These are phyloP conservation scores for Sporothrix luriei DNA, from an alignment of 2,329 filamentous ascomycete genomes.

Conservation along the genomic window DNA sequence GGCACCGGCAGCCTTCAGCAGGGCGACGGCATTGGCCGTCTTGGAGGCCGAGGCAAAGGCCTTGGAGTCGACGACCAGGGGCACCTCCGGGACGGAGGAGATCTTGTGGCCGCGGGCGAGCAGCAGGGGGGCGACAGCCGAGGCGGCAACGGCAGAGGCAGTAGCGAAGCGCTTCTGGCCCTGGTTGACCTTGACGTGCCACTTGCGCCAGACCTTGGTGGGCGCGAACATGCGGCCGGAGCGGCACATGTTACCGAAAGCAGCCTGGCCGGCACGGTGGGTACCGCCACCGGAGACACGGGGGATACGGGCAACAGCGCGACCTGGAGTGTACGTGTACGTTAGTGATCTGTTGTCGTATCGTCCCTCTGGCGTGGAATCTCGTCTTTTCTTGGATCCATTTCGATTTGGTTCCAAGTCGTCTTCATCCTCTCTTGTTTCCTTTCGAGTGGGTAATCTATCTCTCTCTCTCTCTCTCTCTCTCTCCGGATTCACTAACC, in stretches of 20 bases:
- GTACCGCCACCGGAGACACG: constrained; percentile 99
- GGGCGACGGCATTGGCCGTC: constrained; percentile 82
- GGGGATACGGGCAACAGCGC: constrained; percentile 99
- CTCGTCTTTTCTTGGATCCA: neutral
- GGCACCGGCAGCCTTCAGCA: constrained; percentile 90
- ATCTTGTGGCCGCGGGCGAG: constrained; percentile 97
- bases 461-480: neutral
- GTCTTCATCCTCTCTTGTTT: neutral
- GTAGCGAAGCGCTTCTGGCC: constrained; percentile 99
- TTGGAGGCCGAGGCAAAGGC: constrained; percentile 85
- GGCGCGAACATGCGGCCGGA: constrained; percentile 99
- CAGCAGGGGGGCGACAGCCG: constrained; percentile 90
- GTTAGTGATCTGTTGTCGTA: constrained; percentile 5
- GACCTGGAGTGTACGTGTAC: constrained; percentile 60
- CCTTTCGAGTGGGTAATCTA: too few relatives aligned
- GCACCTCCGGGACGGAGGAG: constrained; percentile 89
- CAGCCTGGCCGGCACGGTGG: constrained; percentile 99
- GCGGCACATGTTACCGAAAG: constrained; percentile 99
- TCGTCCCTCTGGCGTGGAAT: neutral
- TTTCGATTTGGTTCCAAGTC: too few relatives aligned
- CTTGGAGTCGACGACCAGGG: constrained; percentile 90
- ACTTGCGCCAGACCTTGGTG: constrained; percentile 99
- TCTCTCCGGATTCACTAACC: constrained; percentile 62
- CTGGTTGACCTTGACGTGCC: constrained; percentile 99
- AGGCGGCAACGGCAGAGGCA: constrained; percentile 94